Evolutionary conservation across 352 stramenopile genomes (phyloP), one percentile per base, ranked within the genome.

Genomic region (Globisporangium nagaii): DNA sequence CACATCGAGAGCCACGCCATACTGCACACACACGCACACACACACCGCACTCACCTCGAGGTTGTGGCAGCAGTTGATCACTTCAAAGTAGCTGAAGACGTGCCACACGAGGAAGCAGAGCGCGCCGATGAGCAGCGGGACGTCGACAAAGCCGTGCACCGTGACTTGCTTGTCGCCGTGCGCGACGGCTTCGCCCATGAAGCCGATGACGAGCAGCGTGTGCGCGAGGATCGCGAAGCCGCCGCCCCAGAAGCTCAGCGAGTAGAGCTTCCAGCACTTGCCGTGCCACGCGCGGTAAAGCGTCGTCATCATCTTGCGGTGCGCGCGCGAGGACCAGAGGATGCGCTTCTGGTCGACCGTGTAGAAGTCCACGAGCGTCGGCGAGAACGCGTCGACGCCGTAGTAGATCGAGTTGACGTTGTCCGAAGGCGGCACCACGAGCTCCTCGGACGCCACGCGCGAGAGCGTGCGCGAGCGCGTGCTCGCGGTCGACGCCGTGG

Each of bases 301-400:
- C 62, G 83, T 93, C n/a, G 75, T 88, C 77, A 93, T 90, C 72
- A 90, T 91, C 65, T 93, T 93, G 69, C 83, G 83, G 65, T 93
- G 83, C 40, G 80, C 78, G 25, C 83, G 83, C 42, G 83, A 93
- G 41, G 79, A 90, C 83, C 83, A 93, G 58, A 93, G 78, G 53
- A 93, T 88, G 54, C 83, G 83, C 54, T 90, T 93, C 60, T 90
- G 76, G 66, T 90, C 83, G 36, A 75, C 40, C 42, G 83, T 91
- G 80, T 90, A 90, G 48, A 93, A 90, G 53, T 93, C 83, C 35
- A 93, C 79, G 54, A 93, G 76, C 56, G 83, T 93, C 9, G 80
- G 83, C 20, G 80, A 93, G 65, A 93, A 93, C 51, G 79, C 71
- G 63, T 93, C 83, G 15, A 93, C 80, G 57, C 83, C 83, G 47